phyloP scores from a whole-genome alignment of 2,329 filamentous ascomycete species.

The Aspergillus ochraceoroseus region DNA sequence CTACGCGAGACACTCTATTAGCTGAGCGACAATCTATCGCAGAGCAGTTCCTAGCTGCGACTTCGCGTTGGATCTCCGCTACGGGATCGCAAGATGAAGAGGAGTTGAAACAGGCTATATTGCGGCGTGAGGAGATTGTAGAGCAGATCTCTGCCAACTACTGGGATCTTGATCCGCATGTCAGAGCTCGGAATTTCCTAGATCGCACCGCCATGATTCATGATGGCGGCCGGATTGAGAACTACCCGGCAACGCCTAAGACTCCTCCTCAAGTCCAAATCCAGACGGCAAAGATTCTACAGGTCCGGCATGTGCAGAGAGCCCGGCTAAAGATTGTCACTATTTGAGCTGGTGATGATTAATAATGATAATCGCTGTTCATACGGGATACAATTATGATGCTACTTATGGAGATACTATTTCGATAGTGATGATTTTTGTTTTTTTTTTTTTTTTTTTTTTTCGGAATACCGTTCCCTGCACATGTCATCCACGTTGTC shows the following conservation, averaged over 20 bases:
- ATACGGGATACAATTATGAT: too few species aligned
- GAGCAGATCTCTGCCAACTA: slow-evolving; percentile 66
- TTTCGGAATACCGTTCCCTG: too few species aligned
- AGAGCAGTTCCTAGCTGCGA: slow-evolving; percentile 66
- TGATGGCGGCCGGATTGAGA: slow-evolving; percentile 47
- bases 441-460: background rate
- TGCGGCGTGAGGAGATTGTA: slow-evolving; percentile 58
- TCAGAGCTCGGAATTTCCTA: slow-evolving; percentile 71
- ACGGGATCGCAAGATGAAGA: slow-evolving; percentile 40
- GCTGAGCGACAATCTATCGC: slow-evolving; percentile 59
- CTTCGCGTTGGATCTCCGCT: slow-evolving; percentile 65
- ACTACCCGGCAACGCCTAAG: slow-evolving; percentile 53
- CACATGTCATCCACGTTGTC: background rate
- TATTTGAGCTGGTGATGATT: slow-evolving; percentile 2
- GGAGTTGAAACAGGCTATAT: slow-evolving; percentile 48
- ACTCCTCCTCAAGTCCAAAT: slow-evolving; percentile 4
- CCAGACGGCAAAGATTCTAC: slow-evolving; percentile 14
- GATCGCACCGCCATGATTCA: slow-evolving; percentile 69
- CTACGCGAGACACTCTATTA: slow-evolving; percentile 58
- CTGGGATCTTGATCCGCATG: slow-evolving; percentile 82
- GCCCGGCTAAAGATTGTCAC: slow-evolving; percentile 16
- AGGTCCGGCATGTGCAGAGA: slow-evolving; percentile 15
- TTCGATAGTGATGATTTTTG: background rate
- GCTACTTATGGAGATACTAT: slow-evolving; percentile 2
- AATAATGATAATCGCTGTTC: too few species aligned